Evolutionary conservation across 108 stramenopile genomes (phyloP), one percentile per base, ranked within the genome.

Genomic region (Aurantiochytrium sp.): DNA sequence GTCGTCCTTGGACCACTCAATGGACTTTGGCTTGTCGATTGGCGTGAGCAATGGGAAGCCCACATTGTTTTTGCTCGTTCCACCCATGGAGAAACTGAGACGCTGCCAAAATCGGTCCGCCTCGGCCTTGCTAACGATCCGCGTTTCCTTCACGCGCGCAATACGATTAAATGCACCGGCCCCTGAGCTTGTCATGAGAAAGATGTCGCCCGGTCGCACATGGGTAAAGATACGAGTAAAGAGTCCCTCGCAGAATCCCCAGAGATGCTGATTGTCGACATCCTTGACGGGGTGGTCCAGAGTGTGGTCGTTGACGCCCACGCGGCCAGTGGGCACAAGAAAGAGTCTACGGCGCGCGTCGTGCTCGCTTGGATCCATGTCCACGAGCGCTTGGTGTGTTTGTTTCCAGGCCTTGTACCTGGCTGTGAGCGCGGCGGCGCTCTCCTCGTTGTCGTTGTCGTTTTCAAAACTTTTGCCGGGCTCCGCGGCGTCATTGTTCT

Each of bases 191-290:
- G 76, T 83, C 76, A 83, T 83, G 49, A 83, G 51, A 47, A 83
- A 53, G 4, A 83, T 83, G 49, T 83, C 76, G 16, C 76, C 76
- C 1, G 45, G 76, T 12, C 76, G 45, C n/a, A 83, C 28, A 53
- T 83, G 45, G 10, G 28, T 53, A 83, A 83, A 83, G n/a, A 83
- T 83, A 18, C 76, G 76, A 25, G 76, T 25, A 35, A 83, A 83
- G 49, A 83, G 76, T 23, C 76, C 76, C 10, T 83, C 76, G 51
- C 76, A 83, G n/a, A 83, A 83, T 6, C 76, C 76, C 76, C 76
- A 83, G 18, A 83, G 76, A 45, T 83, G 49, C 45, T 53, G 19
- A 53, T 83, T 35, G 3, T 23, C 76, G 49, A 47, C 12, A 21
- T 83, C 49, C 16, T 23, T 23, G 23, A 83, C 76, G 6, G 76